Evolutionary conservation across 441 rosid genomes (phyloP).

Genomic region (Isatis lusitanica): DNA sequence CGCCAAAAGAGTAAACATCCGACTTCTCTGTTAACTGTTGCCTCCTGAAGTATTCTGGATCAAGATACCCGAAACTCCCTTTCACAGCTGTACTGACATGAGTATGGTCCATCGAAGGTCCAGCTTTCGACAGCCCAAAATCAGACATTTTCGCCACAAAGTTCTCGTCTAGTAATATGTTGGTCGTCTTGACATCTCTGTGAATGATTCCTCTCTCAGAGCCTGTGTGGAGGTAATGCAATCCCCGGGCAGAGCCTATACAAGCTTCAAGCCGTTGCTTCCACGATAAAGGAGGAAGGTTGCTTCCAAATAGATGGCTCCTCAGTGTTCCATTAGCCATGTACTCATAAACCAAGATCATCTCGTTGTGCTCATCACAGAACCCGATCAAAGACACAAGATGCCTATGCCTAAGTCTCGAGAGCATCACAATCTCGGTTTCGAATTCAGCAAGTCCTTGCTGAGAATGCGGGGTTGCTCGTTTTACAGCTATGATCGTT

Average conservation of each 20-base stretch:
- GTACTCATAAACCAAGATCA: slow-evolving; percentile 90
- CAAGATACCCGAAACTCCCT: slow-evolving; percentile 91
- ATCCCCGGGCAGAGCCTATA: slow-evolving; percentile 81
- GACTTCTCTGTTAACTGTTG: slow-evolving; percentile 92
- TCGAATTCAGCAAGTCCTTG: slow-evolving; percentile 87
- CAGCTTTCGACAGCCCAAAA: slow-evolving; percentile 77
- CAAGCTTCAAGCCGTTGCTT: slow-evolving; percentile 77
- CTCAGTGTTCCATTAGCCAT: slow-evolving; percentile 86
- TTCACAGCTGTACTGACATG: slow-evolving; percentile 94
- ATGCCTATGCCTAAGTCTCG: slow-evolving; percentile 84
- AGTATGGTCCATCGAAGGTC: slow-evolving; percentile 78
- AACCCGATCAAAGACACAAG: slow-evolving; percentile 84
- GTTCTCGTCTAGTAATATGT: slow-evolving; percentile 72
- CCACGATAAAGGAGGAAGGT: slow-evolving; percentile 72
- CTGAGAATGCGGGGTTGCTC: slow-evolving; percentile 85
- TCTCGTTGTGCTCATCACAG: slow-evolving; percentile 80
- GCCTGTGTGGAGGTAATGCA: slow-evolving; percentile 93
- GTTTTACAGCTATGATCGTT: slow-evolving; percentile 67
- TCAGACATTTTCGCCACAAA: slow-evolving; percentile 89
- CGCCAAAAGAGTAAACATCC: slow-evolving; percentile 85
- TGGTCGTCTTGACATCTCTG: slow-evolving; percentile 86
- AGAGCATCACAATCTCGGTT: slow-evolving; percentile 89
- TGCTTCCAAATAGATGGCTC: slow-evolving; percentile 76
- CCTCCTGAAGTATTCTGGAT: slow-evolving; percentile 81
- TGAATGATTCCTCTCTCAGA: slow-evolving; percentile 84